These are phyloP conservation scores for Colletotrichum salicis DNA, from an alignment of 2,329 filamentous ascomycete genomes.

Conservation along the genomic window DNA sequence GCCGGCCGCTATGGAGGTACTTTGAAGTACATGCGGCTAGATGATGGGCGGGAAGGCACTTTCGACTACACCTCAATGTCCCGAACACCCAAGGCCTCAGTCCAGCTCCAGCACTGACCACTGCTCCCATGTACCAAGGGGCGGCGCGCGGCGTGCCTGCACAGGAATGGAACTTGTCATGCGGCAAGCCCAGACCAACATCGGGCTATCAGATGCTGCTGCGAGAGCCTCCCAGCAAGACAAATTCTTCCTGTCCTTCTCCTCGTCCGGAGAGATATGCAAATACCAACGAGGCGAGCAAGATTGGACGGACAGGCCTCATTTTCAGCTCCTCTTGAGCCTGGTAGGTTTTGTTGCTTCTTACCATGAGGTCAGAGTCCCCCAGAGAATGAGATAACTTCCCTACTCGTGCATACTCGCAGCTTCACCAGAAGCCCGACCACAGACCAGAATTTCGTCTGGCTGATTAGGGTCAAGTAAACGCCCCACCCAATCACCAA, in stretches of 20 bases:
- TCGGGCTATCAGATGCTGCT: neutral
- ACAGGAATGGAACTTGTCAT: neutral
- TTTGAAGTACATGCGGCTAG: neutral
- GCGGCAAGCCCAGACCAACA: neutral
- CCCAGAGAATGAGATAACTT: neutral
- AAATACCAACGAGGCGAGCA: neutral
- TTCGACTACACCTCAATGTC: neutral
- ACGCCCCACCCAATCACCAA: constrained; percentile 14
- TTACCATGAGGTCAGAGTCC: neutral
- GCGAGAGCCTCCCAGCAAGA: neutral
- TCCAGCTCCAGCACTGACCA: neutral
- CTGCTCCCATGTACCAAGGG: neutral
- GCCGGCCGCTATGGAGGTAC: neutral
- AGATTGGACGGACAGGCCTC: neutral
- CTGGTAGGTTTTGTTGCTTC: neutral
- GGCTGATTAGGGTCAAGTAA: constrained; percentile 15
- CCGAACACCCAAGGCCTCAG: neutral
- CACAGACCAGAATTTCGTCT: constrained; percentile 5
- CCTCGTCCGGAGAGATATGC: neutral
- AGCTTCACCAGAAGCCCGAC: neutral
- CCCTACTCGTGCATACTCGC: neutral
- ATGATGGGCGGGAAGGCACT: neutral
- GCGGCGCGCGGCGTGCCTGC: too few species aligned
- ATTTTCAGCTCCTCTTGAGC: neutral
- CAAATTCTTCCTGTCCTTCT: neutral